Percentiles rank a stretch among this genome's conserved stretches.
These are phyloP conservation scores for Magnusiomyces paraingens DNA, from an alignment of 1,139 yeast species.

Conservation along the genomic window DNA sequence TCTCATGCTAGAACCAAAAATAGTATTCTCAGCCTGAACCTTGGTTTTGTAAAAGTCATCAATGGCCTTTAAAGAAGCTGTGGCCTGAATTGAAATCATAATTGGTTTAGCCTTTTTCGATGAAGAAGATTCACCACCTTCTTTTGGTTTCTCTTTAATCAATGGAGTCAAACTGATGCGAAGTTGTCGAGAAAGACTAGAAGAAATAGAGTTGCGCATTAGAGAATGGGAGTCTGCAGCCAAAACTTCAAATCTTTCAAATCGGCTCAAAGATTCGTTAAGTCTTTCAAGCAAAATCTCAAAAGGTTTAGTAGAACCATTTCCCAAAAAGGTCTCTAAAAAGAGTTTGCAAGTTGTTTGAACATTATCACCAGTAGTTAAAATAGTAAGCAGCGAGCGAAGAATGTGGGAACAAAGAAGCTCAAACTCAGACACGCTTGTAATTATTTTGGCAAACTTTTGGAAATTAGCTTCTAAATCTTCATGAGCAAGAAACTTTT, in stretches of 20 bases:
- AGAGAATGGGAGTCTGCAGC: slow-evolving; percentile 43
- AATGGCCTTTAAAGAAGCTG: slow-evolving; percentile 74
- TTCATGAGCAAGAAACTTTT: slow-evolving; percentile 16
- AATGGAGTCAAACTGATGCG: slow-evolving; percentile 45
- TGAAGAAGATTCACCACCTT: slow-evolving; percentile 23
- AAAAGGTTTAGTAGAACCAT: slow-evolving; percentile 31
- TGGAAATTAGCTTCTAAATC: slow-evolving; percentile 25
- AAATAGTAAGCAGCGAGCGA: slow-evolving; percentile 40
- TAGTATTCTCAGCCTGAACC: slow-evolving; percentile 12
- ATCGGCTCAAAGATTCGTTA: slow-evolving; percentile 69
- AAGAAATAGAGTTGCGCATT: slow-evolving; percentile 27
- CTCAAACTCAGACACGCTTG: slow-evolving; percentile 65
- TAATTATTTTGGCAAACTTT: slow-evolving; percentile 28
- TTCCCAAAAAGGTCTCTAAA: slow-evolving; percentile 41
- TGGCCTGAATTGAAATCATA: slow-evolving; percentile 69
- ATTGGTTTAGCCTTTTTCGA: slow-evolving; percentile 23
- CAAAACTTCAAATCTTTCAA: slow-evolving; percentile 68
- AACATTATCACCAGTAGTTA: slow-evolving; percentile 32
- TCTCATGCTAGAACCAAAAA: slow-evolving; percentile 12
- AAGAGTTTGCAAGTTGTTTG: slow-evolving; percentile 38
- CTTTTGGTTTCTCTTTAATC: slow-evolving; percentile 3
- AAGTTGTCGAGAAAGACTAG: slow-evolving; percentile 68
- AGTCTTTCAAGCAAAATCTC: slow-evolving; percentile 46
- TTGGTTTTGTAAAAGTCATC: slow-evolving; percentile 44
- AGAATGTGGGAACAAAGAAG: slow-evolving; percentile 64